Evolutionary conservation across 257 asterid species (phyloP).

Genomic region (Sherardia arvensis): DNA sequence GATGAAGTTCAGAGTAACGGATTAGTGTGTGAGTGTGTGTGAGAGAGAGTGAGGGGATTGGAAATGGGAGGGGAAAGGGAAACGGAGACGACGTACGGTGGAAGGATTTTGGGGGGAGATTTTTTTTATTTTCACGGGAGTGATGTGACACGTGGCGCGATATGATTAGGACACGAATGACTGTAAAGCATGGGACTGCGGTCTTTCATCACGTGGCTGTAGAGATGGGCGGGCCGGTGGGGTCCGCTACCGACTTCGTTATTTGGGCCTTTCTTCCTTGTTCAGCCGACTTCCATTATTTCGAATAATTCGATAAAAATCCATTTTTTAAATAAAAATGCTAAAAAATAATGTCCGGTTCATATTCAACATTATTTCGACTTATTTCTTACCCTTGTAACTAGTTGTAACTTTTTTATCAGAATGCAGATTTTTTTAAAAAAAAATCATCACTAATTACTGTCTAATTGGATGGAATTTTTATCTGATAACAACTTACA

Average conservation of each 20-base stretch:
- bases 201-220: background rate
- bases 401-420: too few species aligned
- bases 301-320: too few species aligned
- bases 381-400: too few species aligned
- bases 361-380: too few species aligned
- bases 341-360: too few species aligned
- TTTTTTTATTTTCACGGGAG: background rate
- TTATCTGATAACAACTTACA: too few species aligned
- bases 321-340: too few species aligned
- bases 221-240: conserved; percentile 4
- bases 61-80: conserved; percentile 1
- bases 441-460: too few species aligned
- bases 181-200: background rate
- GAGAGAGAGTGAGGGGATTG: background rate
- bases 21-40: conserved; percentile 2
- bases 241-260: conserved; percentile 4
- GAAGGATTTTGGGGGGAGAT: conserved; percentile 7
- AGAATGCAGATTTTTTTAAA: too few species aligned
- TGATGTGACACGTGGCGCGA: background rate
- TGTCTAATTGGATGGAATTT: too few species aligned
- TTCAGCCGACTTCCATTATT: background rate
- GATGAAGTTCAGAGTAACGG: background rate
- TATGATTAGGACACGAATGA: background rate
- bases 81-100: conserved; percentile 8
- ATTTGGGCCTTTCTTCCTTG: background rate